Conservation (phyloP, 1,284 basidiomycete species). For the Cystobasidium sp. region DNA sequence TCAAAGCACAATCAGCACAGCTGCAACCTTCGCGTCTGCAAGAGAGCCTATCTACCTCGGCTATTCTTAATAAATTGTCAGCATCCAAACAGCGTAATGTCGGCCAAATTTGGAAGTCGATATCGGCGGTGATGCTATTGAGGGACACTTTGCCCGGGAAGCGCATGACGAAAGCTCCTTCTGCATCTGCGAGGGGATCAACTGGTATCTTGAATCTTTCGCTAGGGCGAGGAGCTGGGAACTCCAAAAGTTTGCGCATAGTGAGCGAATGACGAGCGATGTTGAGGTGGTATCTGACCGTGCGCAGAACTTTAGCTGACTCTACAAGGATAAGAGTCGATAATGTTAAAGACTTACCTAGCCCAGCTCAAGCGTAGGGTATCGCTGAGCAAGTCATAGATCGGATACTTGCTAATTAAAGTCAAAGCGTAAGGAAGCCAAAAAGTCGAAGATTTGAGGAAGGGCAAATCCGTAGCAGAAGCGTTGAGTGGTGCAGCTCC, state of each 20-base stretch:
- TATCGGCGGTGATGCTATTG: conserved; percentile 58
- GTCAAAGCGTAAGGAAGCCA: conserved; percentile 49
- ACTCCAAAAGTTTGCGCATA: conserved; percentile 56
- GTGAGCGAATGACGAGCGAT: conserved; percentile 56
- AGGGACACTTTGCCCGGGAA: conserved; percentile 18
- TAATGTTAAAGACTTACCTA: conserved; percentile 43
- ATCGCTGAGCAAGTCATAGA: conserved; percentile 56
- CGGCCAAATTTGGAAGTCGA: conserved; percentile 90
- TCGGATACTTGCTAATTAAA: conserved; percentile 50
- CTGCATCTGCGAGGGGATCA: conserved; percentile 14
- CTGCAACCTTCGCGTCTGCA: conserved; percentile 58
- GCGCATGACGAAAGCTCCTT: conserved; percentile 14
- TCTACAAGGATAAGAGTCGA: too few species aligned
- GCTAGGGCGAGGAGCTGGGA: conserved; percentile 54
- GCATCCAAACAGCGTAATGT: conserved; percentile 91
- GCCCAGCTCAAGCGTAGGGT: conserved; percentile 57
- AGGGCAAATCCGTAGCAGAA: conserved; percentile 13
- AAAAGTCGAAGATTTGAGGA: conserved; percentile 28
- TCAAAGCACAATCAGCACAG: conserved; percentile 51
- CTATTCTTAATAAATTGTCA: conserved; percentile 90
- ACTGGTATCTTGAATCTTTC: conserved; percentile 51
- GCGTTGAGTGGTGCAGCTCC: conserved; percentile 27
- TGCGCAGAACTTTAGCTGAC: too few species aligned
- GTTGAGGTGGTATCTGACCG: conserved; percentile 56
- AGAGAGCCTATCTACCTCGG: conserved; percentile 64